Conservation (phyloP, 2,329 filamentous ascomycete genomes). For the Aspergillus ustus region DNA sequence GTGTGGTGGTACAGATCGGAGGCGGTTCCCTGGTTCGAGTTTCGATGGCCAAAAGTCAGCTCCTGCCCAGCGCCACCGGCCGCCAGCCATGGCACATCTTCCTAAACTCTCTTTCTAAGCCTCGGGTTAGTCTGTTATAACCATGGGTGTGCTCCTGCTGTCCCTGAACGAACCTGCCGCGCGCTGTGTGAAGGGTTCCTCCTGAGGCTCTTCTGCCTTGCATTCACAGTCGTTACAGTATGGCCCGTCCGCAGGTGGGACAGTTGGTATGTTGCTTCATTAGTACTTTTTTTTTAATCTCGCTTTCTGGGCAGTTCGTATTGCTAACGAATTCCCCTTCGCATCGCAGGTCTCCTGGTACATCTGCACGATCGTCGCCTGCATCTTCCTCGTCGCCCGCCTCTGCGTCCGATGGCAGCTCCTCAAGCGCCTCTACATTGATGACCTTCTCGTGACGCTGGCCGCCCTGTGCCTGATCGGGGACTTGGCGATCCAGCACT, state of each 20-base stretch:
- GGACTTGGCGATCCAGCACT: constrained; percentile 27
- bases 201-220: not conserved
- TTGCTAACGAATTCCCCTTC: not conserved
- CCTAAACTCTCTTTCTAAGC: not conserved
- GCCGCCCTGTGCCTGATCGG: constrained; percentile 23
- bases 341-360: constrained; percentile 24
- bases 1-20: not conserved
- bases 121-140: not conserved
- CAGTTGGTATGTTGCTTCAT: constrained; percentile 22
- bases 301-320: not conserved
- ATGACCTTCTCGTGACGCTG: constrained; percentile 21
- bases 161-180: not conserved
- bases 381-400: constrained; percentile 21
- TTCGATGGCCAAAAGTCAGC: not conserved
- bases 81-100: not conserved
- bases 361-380: constrained; percentile 24
- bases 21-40: constrained; percentile 1
- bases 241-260: constrained; percentile 22
- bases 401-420: constrained; percentile 22
- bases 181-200: not conserved
- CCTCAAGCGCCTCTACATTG: constrained; percentile 24
- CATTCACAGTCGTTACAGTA: constrained; percentile 8
- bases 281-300: not conserved
- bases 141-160: not conserved
- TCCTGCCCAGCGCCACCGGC: not conserved